Conservation (phyloP, 352 stramenopile genomes). For the Aphanomyces stellatus region DNA sequence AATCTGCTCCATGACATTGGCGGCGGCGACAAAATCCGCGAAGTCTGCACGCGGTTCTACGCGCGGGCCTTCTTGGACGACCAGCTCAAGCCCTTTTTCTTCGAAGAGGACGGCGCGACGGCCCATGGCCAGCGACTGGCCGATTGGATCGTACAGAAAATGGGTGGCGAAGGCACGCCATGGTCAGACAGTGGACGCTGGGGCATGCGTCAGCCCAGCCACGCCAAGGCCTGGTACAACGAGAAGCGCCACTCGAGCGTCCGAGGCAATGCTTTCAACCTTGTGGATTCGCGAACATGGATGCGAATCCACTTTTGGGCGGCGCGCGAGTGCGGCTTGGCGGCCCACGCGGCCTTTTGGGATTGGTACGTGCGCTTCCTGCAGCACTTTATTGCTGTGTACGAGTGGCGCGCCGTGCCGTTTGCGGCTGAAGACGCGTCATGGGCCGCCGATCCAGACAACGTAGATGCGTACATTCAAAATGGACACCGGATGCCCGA, state of each 20-base stretch:
- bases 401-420: constrained; percentile 31
- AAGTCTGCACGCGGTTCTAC: constrained; percentile 10
- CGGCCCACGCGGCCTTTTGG: constrained; percentile 30
- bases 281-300: constrained; percentile 48
- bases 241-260: constrained; percentile 1
- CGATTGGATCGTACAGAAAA: constrained; percentile 18
- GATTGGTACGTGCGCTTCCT: constrained; percentile 53
- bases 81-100: constrained; percentile 16
- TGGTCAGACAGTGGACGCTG: constrained; percentile 2
- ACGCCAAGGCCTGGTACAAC: constrained; percentile 4
- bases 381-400: constrained; percentile 43
- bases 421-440: no score
- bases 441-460: no score
- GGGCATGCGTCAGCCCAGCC: constrained; percentile 6
- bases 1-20: background rate
- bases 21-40: constrained; percentile 13
- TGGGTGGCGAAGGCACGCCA: constrained; percentile 10
- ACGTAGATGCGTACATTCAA: no score
- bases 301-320: constrained; percentile 63
- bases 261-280: constrained; percentile 37
- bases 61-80: constrained; percentile 7
- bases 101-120: constrained; percentile 10
- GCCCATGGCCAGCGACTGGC: constrained; percentile 12
- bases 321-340: constrained; percentile 30
- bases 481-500: no score